Evolutionary conservation across 192 early-diverging fungal genomes (phyloP), one percentile per base, ranked within the genome.

Genomic region (Linnemannia elongata): DNA sequence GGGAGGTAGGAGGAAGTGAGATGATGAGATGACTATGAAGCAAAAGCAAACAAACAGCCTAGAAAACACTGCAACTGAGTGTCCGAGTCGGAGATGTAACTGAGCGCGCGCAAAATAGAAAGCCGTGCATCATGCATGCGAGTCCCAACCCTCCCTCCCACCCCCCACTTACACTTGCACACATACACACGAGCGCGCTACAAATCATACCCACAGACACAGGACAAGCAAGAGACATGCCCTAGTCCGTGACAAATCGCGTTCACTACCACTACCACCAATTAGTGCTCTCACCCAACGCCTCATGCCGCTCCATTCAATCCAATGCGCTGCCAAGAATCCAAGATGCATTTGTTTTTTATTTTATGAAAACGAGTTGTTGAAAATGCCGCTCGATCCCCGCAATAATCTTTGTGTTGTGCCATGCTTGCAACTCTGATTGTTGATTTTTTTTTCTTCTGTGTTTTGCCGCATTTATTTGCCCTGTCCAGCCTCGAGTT

Each of bases 401-500:
- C 49, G 5, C 15, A 22, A 20, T 17, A 18, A 52, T 52, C 3
- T 52, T 52, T 52, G 49, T 52, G 44, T 52, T 52, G 20, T 52
- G 18, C 49, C 49, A 4, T 52, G 49, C 49, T 52, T 52, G 49
- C 60, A 66, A 66, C 9, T 33, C 12, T 15, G n/a, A 8, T 15
- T 33, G 30, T 30, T 33, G 27, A 1, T 33, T 33, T 66, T 12
- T 7, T 24, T 10, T 33, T 66, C 3, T 7, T 24, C 3, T n/a
- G 6, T 55, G 54, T 24, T 55, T 17, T 55, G 13, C 12, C 42
- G 60, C 5, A 8, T 13, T 45, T 73, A 30, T 45, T 44, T 41
- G 38, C 42, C 12, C 57, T 78, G 76, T 36, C 39, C 76, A 35
- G 36, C 27, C 9, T 78, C 76, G 42, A 78, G 76, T 20, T 78